Percentiles rank a stretch among this genome's conserved stretches.
Evolutionary conservation across 2,329 filamentous ascomycete species (phyloP).

Genomic region (Fusarium sp.): DNA sequence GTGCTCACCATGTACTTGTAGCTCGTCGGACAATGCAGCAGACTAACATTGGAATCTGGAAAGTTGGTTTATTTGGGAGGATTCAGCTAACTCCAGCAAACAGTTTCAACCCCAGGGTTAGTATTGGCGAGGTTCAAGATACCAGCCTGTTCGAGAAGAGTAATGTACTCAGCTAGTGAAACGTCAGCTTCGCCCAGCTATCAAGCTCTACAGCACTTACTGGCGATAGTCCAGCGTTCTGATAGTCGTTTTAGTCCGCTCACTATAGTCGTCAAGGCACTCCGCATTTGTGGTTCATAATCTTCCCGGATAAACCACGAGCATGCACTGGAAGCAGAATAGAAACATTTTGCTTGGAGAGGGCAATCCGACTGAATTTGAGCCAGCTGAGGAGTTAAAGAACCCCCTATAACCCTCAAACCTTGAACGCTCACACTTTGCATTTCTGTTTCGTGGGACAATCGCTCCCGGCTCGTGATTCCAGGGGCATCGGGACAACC

Average conservation of each 20-base stretch:
- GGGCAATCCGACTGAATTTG: not conserved
- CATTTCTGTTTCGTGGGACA: conserved; percentile 6
- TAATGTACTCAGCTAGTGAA: conserved; percentile 2
- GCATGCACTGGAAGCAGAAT: conserved; percentile 4
- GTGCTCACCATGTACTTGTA: not conserved
- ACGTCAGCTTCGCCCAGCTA: not conserved
- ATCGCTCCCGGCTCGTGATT: not conserved
- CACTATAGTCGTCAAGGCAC: not conserved
- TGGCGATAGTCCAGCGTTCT: not conserved
- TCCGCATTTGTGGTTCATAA: conserved; percentile 1
- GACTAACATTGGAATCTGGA: not conserved
- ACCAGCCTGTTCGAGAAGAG: not conserved
- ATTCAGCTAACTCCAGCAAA: not conserved
- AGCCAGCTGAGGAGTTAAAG: not conserved
- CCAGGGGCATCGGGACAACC: conserved; percentile 2
- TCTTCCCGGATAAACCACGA: conserved; percentile 18
- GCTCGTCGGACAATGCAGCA: not conserved
- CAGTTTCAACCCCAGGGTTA: not conserved
- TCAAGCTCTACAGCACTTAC: not conserved
- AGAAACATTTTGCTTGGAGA: not conserved
- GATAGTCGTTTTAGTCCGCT: not conserved
- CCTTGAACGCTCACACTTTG: conserved; percentile 3
- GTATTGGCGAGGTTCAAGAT: not conserved
- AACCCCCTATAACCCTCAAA: not conserved
- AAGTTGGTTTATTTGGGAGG: not conserved